Percentiles rank a stretch among this genome's conserved stretches.
phyloP scores from a whole-genome alignment of 2,329 filamentous ascomycete genomes.

The Chlorencoelia australis region DNA sequence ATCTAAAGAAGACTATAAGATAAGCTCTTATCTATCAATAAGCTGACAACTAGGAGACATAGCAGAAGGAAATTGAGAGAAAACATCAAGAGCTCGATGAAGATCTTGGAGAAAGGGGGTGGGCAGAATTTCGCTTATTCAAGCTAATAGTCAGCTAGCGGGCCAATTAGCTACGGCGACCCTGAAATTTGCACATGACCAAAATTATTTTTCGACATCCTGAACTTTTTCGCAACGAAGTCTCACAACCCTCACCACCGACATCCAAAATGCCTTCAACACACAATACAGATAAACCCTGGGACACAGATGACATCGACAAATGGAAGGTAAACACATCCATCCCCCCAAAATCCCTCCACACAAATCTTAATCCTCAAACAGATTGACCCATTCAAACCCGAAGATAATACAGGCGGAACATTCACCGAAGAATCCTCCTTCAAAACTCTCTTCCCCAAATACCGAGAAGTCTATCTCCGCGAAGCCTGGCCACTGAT shows the following conservation, averaged over 20 bases:
- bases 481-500: slow-evolving; percentile 89
- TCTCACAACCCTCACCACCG: slow-evolving; percentile 12
- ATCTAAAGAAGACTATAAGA: no score
- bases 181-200: slow-evolving; percentile 1
- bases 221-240: slow-evolving; percentile 9
- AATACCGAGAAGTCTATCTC: slow-evolving; percentile 91
- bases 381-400: slow-evolving; percentile 70
- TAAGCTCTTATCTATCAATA: no score
- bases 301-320: slow-evolving; percentile 95
- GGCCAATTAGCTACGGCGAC: slow-evolving; percentile 3
- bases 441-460: slow-evolving; percentile 81
- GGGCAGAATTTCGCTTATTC: no score
- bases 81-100: no score
- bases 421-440: slow-evolving; percentile 89
- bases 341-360: background rate
- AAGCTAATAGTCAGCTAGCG: no score
- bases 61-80: no score
- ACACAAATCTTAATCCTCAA: slow-evolving; percentile 8
- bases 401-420: slow-evolving; percentile 75
- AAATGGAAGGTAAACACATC: slow-evolving; percentile 66
- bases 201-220: slow-evolving; percentile 4
- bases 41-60: no score
- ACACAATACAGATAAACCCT: slow-evolving; percentile 81
- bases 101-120: no score
- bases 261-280: slow-evolving; percentile 64